These are phyloP conservation scores for Larix sibirica DNA, from an alignment of 83 land plant species.

Conservation along the genomic window DNA sequence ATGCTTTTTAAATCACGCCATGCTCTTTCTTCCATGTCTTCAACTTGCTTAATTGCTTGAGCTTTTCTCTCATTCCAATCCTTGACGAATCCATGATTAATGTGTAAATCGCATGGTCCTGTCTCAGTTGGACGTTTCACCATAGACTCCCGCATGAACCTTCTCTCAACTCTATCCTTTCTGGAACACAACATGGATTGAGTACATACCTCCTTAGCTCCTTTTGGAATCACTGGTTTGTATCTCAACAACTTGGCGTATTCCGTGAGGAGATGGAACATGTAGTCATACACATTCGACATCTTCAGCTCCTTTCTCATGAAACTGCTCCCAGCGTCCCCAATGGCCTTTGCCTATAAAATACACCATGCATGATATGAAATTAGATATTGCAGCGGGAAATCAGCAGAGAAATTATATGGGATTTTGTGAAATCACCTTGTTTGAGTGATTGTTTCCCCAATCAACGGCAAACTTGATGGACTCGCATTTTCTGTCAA, in stretches of 20 bases:
- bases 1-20: constrained; percentile 8
- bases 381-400: not conserved
- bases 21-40: constrained; percentile 31
- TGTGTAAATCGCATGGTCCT: constrained; percentile 49
- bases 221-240: constrained; percentile 40
- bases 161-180: constrained; percentile 20
- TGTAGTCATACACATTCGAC: constrained; percentile 70
- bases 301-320: constrained; percentile 53
- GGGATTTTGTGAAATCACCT: constrained; percentile 17
- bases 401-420: not conserved
- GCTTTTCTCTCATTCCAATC: constrained; percentile 15
- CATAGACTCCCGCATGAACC: constrained; percentile 46
- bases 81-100: constrained; percentile 16
- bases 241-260: constrained; percentile 61
- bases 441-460: constrained; percentile 49
- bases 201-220: constrained; percentile 41
- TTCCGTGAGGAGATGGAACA: constrained; percentile 62
- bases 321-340: constrained; percentile 46
- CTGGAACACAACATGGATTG: constrained; percentile 52
- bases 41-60: constrained; percentile 35
- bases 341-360: constrained; percentile 60
- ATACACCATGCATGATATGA: not conserved
- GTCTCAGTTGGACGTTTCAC: constrained; percentile 22
- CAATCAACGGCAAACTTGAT: constrained; percentile 60
- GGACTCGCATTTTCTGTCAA: constrained; percentile 45